phyloP scores from a whole-genome alignment of 2,329 filamentous ascomycete species.

The Mollisiaceae sp. region DNA sequence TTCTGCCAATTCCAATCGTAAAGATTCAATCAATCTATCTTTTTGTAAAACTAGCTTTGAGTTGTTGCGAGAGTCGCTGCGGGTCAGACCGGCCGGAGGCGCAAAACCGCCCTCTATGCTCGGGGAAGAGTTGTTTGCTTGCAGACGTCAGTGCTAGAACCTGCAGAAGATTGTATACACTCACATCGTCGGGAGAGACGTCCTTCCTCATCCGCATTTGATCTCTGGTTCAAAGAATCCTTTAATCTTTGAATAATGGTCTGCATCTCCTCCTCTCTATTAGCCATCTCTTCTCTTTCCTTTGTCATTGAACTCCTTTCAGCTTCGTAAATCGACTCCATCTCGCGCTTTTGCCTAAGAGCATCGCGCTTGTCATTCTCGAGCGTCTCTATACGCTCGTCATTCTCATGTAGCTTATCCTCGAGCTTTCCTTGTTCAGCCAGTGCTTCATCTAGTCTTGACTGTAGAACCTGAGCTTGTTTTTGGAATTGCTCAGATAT shows the following conservation, averaged over 20 bases:
- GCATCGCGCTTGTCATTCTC: constrained; percentile 86
- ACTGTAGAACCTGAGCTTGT: constrained; percentile 83
- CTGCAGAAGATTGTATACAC: constrained; percentile 30
- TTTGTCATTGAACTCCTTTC: constrained; percentile 86
- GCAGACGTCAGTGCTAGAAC: constrained; percentile 29
- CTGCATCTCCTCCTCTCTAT: constrained; percentile 89
- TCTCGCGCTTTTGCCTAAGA: constrained; percentile 82
- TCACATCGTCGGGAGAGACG: constrained; percentile 63
- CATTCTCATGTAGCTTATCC: constrained; percentile 84
- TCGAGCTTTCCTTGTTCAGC: constrained; percentile 86
- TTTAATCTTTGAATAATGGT: constrained; percentile 89
- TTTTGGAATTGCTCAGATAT: constrained; percentile 80
- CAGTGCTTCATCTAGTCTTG: constrained; percentile 82
- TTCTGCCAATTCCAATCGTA: constrained; percentile 91
- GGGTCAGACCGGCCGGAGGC: constrained; percentile 80
- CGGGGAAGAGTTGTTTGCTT: constrained; percentile 61
- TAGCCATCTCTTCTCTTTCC: constrained; percentile 87
- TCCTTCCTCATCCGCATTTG: constrained; percentile 61
- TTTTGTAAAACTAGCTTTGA: constrained; percentile 93
- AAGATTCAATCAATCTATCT: constrained; percentile 91
- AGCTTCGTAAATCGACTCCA: constrained; percentile 90
- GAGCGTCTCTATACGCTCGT: constrained; percentile 80
- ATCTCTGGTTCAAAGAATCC: constrained; percentile 80
- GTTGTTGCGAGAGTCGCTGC: constrained; percentile 87
- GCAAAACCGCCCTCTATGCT: constrained; percentile 80